A percentile compares a stretch with the other conserved stretches of the same genome.
Evolutionary conservation across 1,139 yeast genomes (phyloP).

Genomic region (Nakaseomyces delphensis): DNA sequence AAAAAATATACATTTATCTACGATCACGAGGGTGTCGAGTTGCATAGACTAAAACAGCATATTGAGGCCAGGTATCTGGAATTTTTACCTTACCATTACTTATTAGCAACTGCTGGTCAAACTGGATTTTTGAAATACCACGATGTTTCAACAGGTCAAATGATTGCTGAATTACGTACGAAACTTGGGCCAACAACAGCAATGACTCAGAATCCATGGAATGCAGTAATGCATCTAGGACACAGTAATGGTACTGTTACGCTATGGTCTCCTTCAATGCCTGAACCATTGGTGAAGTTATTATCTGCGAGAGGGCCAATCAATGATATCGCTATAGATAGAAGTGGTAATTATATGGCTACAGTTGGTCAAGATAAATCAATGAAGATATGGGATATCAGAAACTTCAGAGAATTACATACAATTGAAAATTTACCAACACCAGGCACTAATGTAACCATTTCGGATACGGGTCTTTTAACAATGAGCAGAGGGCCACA

Average conservation of each 20-base stretch:
- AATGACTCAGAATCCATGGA: conserved; percentile 89
- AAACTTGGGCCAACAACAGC: conserved; percentile 85
- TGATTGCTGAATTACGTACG: conserved; percentile 77
- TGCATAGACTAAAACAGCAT: conserved; percentile 86
- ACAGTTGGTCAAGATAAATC: conserved; percentile 83
- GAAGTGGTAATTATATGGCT: conserved; percentile 93
- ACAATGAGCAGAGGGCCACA: conserved; percentile 94
- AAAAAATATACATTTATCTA: conserved; percentile 89
- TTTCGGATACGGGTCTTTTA: conserved; percentile 81
- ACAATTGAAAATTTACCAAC: conserved; percentile 60
- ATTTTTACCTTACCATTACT: conserved; percentile 85
- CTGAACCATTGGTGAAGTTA: conserved; percentile 76
- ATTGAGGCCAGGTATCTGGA: conserved; percentile 76
- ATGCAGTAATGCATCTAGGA: conserved; percentile 90
- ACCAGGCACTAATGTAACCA: conserved; percentile 70
- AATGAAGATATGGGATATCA: conserved; percentile 86
- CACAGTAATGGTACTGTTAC: conserved; percentile 90
- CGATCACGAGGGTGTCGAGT: conserved; percentile 82
- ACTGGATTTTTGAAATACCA: conserved; percentile 86
- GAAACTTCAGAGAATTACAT: conserved; percentile 71
- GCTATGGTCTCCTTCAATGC: conserved; percentile 86
- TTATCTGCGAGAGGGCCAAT: conserved; percentile 82
- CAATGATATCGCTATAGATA: conserved; percentile 73
- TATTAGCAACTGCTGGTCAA: conserved; percentile 80
- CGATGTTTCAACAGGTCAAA: conserved; percentile 87